These are phyloP conservation scores for Polyrhizophydium stewartii DNA, from an alignment of 371 early-diverging fungal genomes.

Conservation along the genomic window DNA sequence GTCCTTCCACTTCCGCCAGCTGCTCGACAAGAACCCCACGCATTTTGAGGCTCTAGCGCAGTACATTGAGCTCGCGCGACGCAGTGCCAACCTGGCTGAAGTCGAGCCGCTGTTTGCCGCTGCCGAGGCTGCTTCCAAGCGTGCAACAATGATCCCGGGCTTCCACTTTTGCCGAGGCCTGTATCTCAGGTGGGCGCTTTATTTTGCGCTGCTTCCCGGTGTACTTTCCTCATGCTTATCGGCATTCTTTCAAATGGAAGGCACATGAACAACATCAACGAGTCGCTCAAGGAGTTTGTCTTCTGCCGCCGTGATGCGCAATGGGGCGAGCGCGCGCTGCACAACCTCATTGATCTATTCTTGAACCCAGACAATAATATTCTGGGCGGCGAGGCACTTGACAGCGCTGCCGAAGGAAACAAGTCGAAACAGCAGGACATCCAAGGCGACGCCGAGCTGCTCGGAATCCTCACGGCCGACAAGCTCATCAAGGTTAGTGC, in stretches of 20 bases:
- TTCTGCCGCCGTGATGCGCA: constrained; percentile 31
- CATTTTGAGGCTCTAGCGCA: constrained; percentile 27
- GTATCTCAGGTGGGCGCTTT: constrained; percentile 20
- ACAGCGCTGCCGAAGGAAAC: constrained; percentile 13
- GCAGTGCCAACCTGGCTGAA: constrained; percentile 36
- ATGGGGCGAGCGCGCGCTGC: constrained; percentile 36
- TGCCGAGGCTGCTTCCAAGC: constrained; percentile 21
- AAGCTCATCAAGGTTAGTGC: constrained; percentile 35
- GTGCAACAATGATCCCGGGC: constrained; percentile 31
- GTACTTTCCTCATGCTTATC: background rate
- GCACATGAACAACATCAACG: constrained; percentile 36
- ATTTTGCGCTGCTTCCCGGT: background rate
- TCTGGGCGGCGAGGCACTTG: constrained; percentile 41
- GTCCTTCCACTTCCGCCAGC: constrained; percentile 28
- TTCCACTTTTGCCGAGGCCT: constrained; percentile 44
- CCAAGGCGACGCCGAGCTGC: constrained; percentile 27
- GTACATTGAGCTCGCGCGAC: constrained; percentile 34
- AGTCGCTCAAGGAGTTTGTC: constrained; percentile 41
- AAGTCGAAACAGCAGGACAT: constrained; percentile 10
- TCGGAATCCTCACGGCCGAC: constrained; percentile 41
- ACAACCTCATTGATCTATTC: constrained; percentile 45
- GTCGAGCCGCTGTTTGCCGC: constrained; percentile 21
- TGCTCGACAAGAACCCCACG: constrained; percentile 33
- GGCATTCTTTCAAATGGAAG: constrained; percentile 12
- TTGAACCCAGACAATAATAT: constrained; percentile 49